These are phyloP conservation scores for Cryptosporidium baileyi DNA, from an alignment of 169 alveolate species.

Conservation along the genomic window DNA sequence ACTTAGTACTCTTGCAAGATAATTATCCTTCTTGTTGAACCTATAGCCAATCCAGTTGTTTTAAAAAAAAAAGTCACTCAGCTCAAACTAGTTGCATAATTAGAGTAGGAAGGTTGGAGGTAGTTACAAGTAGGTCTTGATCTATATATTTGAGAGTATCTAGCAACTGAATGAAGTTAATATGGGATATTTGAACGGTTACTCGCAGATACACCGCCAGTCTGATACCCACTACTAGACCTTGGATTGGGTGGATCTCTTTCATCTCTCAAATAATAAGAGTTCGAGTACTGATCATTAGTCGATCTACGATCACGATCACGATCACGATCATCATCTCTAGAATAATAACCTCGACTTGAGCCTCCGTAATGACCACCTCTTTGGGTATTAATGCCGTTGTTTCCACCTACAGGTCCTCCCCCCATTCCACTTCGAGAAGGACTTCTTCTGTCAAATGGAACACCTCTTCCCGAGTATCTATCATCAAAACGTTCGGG, in stretches of 20 bases:
- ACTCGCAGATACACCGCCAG: slow-evolving; percentile 3
- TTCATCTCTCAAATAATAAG: slow-evolving; percentile 53
- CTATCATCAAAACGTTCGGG: slow-evolving; percentile 68
- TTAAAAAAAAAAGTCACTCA: too few relatives aligned
- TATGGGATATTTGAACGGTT: slow-evolving; percentile 39
- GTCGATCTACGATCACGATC: slow-evolving; percentile 52
- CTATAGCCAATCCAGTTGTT: too few relatives aligned
- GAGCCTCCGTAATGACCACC: slow-evolving; percentile 64
- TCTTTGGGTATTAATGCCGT: slow-evolving; percentile 18
- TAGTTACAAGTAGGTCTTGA: too few relatives aligned
- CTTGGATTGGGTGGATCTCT: slow-evolving; percentile 66
- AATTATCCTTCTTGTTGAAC: too few relatives aligned
- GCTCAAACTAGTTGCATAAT: too few relatives aligned
- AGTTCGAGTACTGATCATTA: slow-evolving; percentile 10
- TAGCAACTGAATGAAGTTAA: too few relatives aligned
- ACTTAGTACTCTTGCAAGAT: too few relatives aligned
- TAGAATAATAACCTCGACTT: slow-evolving; percentile 2
- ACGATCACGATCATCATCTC: slow-evolving; percentile 47
- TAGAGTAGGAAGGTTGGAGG: too few relatives aligned
- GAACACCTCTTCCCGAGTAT: slow-evolving; percentile 38
- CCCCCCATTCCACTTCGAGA: slow-evolving; percentile 59
- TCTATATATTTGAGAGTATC: too few relatives aligned
- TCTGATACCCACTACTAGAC: slow-evolving; percentile 2
- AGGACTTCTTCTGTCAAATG: slow-evolving; percentile 61
- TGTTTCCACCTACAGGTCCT: slow-evolving; percentile 18